Evolutionary conservation across 2,329 filamentous ascomycete species (phyloP), one percentile per base, ranked within the genome.

Genomic region (Cladosporium sp.): DNA sequence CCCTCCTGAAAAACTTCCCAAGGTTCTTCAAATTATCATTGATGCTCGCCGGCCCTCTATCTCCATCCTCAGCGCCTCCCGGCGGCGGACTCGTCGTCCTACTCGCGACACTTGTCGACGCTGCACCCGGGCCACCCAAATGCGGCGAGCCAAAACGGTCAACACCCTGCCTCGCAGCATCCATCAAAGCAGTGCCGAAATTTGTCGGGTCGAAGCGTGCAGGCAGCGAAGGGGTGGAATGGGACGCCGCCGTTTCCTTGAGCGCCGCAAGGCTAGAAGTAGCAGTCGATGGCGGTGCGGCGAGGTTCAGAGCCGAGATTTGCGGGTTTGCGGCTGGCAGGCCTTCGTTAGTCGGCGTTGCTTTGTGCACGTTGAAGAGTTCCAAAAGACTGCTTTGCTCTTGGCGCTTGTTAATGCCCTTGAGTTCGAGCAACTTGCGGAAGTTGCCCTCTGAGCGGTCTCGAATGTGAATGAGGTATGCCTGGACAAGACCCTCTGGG

Each of bases 1-100:
- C 92, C 56, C 92, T 77, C 56, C 86, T 84, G 74, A 97, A 97
- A 72, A 97, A 96, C 71, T 95, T 96, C 19, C 92, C 92, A 70
- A 99, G 88, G 67, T 89, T 96, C 73, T 89, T 91, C 70, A 97
- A 68, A 69, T 96, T 96, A 70, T 95, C 91, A 66, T 96, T 95
- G 57, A 96, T 80, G 47, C 86, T 89, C 7, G 80, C 82, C 61
- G 85, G 83, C 60, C 29, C 57, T 56, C 47, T 65, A 57, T 49
- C 57, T 40, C 55, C 60, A 39, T 68, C 60, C 34, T 53, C 60
- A 17, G 54, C 59, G 20, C 56, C 59, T 20, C 37, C 54, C 60
- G 43, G 58, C 54, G 54, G 64, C 54, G 50, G 65, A 57, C 62
- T 63, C 4, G 60, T 62, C 6, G 61, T 57, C 24, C 65, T 56